Evolutionary conservation across 2,329 filamentous ascomycete genomes (phyloP), one percentile per base, ranked within the genome.

Genomic region (Falciphora oryzae): DNA sequence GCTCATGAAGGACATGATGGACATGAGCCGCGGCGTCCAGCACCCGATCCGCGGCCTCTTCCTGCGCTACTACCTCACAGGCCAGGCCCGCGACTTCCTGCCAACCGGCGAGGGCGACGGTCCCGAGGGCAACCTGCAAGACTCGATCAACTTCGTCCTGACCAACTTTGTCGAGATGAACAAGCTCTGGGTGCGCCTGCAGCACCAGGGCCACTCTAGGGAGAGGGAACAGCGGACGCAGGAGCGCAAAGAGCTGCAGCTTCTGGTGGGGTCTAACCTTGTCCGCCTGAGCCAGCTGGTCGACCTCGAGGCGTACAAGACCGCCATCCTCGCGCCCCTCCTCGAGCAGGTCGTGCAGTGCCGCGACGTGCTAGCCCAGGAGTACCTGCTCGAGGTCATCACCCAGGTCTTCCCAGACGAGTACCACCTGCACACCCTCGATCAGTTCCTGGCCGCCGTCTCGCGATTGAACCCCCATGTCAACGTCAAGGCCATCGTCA

Each of bases 1-100:
- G 81, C 92, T 99, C 68, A 99, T 99, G 95, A 99, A 99, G 79
- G 95, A 99, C 77, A 99, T 99, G 95, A 99, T 99, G 95, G 95
- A 99, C 78, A 99, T 99, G 95, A 98, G 93, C 78, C 87, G 95
- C 68, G 95, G 95, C 65, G 93, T 99, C 28, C 95, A 99, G 74
- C 95, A 99, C 77, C 95, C 95, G 22, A 93, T 97, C 68, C 91
- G 95, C 65, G 95, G 95, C 25, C 83, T 99, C 64, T 99, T 99
- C 75, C 80, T 99, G 72, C 89, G 95, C 74, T 99, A 99, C 78
- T 99, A 97, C 75, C 85, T 99, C 63, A 95, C 92, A 29, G 94
- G 95, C 53, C 95, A 99, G 79, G 94, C 95, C 56, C 86, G 95
- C 72, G 95, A 99, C 76, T 88, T 87, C 74, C 82, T 99, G 63